These are phyloP conservation scores for Onygenales sp. DNA, from an alignment of 2,329 filamentous ascomycete species.

Conservation along the genomic window DNA sequence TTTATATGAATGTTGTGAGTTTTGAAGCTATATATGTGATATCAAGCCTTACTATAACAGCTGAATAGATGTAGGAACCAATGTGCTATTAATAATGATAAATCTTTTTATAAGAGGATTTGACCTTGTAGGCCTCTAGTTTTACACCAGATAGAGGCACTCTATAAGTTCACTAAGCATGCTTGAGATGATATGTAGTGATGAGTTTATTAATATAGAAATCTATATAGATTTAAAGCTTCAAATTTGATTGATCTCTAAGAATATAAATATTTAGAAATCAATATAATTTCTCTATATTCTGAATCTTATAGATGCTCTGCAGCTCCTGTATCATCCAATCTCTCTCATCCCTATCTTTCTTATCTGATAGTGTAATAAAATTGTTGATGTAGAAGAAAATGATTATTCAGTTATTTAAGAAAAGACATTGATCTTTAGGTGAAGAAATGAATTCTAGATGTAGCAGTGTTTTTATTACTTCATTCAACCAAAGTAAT, in stretches of 20 bases:
- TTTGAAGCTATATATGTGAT: too few species aligned
- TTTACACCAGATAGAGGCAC: too few species aligned
- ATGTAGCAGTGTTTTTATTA: neutral
- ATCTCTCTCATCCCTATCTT: neutral
- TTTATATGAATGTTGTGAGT: too few species aligned
- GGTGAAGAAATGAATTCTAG: neutral
- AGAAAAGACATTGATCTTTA: neutral
- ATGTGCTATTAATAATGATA: too few species aligned
- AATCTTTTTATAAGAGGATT: too few species aligned
- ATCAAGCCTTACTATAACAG: too few species aligned
- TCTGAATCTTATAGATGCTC: neutral
- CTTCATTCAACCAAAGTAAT: neutral
- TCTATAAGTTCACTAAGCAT: neutral
- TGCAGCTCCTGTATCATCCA: neutral
- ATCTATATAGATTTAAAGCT: neutral
- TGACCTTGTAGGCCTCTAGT: too few species aligned
- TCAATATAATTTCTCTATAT: neutral
- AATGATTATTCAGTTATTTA: neutral
- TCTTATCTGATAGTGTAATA: neutral
- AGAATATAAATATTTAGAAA: neutral
- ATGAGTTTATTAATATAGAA: neutral
- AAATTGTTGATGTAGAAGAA: neutral
- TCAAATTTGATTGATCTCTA: neutral
- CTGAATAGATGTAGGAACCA: too few species aligned
- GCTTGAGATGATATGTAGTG: neutral